These are phyloP conservation scores for Exophiala phaeomuriformis DNA, from an alignment of 2,329 filamentous ascomycete species.

Conservation along the genomic window DNA sequence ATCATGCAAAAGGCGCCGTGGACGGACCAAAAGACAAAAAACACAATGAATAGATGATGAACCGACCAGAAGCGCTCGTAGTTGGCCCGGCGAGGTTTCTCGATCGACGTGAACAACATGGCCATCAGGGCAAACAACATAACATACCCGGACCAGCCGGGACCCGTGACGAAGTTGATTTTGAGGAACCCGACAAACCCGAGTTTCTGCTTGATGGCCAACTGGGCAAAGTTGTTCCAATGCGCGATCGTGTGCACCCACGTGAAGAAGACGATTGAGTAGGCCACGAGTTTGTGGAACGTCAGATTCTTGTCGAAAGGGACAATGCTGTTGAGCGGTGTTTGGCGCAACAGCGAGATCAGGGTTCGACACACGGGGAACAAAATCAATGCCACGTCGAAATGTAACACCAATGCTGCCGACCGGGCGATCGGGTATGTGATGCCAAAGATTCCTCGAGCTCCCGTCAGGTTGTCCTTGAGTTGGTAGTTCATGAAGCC, in stretches of 20 bases:
- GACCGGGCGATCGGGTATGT: constrained; percentile 71
- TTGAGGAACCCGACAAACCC: constrained; percentile 71
- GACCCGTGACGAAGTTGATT: constrained; percentile 70
- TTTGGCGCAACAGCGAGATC: constrained; percentile 72
- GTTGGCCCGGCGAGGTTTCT: constrained; percentile 71
- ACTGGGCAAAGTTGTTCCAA: constrained; percentile 78
- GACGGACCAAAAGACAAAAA: constrained; percentile 87
- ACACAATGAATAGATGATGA: constrained; percentile 78
- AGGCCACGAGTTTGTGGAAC: constrained; percentile 76
- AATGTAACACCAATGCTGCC: constrained; percentile 68
- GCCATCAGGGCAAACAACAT: constrained; percentile 73
- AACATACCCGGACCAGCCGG: constrained; percentile 78
- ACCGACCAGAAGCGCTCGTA: constrained; percentile 89
- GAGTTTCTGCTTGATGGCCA: constrained; percentile 65
- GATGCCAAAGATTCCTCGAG: constrained; percentile 62
- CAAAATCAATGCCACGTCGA: constrained; percentile 71
- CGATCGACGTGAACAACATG: constrained; percentile 69
- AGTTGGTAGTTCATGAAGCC: constrained; percentile 72
- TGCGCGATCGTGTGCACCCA: constrained; percentile 81
- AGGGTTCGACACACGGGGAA: constrained; percentile 68
- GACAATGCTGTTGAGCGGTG: constrained; percentile 75
- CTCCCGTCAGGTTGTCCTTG: constrained; percentile 62
- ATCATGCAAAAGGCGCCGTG: constrained; percentile 90
- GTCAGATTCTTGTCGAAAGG: constrained; percentile 56
- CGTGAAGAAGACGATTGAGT: constrained; percentile 83